Percentiles rank a stretch among this genome's conserved stretches.
phyloP scores from a whole-genome alignment of 1,139 yeast genomes.

The Arxiozyma bovina region DNA sequence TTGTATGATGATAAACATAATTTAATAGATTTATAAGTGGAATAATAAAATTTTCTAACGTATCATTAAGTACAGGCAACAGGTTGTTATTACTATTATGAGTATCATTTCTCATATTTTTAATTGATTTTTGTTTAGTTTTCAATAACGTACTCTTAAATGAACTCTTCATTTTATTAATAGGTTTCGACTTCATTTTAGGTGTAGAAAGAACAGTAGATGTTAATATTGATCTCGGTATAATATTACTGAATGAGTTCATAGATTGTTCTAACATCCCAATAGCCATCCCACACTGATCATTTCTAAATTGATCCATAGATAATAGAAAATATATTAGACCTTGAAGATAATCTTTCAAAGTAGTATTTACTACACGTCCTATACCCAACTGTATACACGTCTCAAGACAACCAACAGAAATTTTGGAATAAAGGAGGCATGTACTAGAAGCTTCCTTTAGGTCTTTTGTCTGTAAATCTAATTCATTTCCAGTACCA shows the following conservation, averaged over 20 bases:
- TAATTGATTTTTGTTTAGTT: slow-evolving; percentile 1
- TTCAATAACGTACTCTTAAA: slow-evolving; percentile 5
- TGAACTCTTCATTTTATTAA: slow-evolving; percentile 4
- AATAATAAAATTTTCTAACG: slow-evolving; percentile 22
- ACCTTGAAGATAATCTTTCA: slow-evolving; percentile 18
- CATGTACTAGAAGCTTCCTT: slow-evolving; percentile 17
- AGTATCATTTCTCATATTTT: not conserved
- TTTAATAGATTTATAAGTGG: slow-evolving; percentile 22
- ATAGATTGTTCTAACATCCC: slow-evolving; percentile 24
- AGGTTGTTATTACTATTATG: slow-evolving; percentile 4
- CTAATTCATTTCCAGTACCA: slow-evolving; percentile 17
- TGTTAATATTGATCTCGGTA: slow-evolving; percentile 13
- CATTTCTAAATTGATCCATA: slow-evolving; percentile 21
- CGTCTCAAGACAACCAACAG: slow-evolving; percentile 24
- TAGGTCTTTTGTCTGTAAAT: slow-evolving; percentile 24
- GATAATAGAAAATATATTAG: slow-evolving; percentile 21
- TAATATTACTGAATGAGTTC: slow-evolving; percentile 12
- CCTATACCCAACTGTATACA: slow-evolving; percentile 6
- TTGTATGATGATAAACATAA: slow-evolving; percentile 25
- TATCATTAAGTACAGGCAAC: slow-evolving; percentile 15
- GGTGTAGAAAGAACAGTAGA: slow-evolving; percentile 8
- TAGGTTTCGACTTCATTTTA: slow-evolving; percentile 3
- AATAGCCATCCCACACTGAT: slow-evolving; percentile 21
- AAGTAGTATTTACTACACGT: slow-evolving; percentile 7
- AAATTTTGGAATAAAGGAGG: slow-evolving; percentile 21